Conservation (phyloP, 768 basidiomycete species). For the Calocybe cyanea region DNA sequence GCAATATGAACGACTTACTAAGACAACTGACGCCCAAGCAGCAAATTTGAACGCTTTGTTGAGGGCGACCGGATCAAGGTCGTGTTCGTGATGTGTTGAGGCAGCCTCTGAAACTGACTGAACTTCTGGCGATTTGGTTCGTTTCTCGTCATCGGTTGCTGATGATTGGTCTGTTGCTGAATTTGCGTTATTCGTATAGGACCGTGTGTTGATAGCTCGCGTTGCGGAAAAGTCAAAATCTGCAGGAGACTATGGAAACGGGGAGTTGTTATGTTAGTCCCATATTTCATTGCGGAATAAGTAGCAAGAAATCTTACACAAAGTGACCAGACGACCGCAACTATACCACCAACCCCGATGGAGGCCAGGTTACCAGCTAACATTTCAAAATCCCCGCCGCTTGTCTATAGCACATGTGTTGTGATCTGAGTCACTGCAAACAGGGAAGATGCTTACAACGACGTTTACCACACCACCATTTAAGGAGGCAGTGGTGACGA, state of each 20-base stretch:
- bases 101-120: conserved; percentile 27
- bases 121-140: conserved; percentile 32
- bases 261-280: background rate
- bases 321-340: conserved; percentile 61
- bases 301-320: conserved; percentile 40
- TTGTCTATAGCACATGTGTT: conserved; percentile 28
- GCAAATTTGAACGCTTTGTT: conserved; percentile 80
- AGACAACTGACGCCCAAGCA: conserved; percentile 61
- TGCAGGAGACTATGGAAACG: conserved; percentile 62
- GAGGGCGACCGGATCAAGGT: conserved; percentile 62
- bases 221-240: conserved; percentile 80
- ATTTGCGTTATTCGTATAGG: background rate
- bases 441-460: conserved; percentile 34
- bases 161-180: background rate
- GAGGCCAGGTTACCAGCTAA: conserved; percentile 87
- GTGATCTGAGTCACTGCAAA: background rate
- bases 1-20: conserved; percentile 40
- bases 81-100: conserved; percentile 37
- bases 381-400: conserved; percentile 62
- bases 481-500: conserved; percentile 71
- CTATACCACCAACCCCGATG: conserved; percentile 75
- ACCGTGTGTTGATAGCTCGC: conserved; percentile 63
- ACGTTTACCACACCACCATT: conserved; percentile 74
- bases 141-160: conserved; percentile 27
- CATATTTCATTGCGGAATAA: background rate